Evolutionary conservation across 1,284 basidiomycete species (phyloP).

Genomic region (Ustanciosporium gigantosporum): DNA sequence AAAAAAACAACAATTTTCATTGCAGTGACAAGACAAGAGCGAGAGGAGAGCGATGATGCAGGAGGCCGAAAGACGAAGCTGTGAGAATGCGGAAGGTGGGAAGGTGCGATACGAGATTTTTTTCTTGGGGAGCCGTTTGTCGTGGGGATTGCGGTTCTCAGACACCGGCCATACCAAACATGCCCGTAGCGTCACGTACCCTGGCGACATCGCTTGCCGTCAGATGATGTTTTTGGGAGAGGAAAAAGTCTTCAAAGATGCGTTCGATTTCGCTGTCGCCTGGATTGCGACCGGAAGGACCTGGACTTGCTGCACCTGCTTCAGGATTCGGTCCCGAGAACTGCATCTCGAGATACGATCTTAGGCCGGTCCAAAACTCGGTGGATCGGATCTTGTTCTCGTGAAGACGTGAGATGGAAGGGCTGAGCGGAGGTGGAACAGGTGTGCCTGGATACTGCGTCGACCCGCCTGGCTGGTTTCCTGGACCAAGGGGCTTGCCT

Average conservation of each 20-base stretch:
- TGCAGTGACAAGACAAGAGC: too few relatives aligned
- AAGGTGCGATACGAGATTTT: too few relatives aligned
- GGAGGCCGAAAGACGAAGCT: too few relatives aligned
- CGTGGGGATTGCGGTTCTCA: conserved; percentile 10
- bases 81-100: too few relatives aligned
- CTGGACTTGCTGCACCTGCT: conserved; percentile 26
- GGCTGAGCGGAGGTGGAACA: conserved; percentile 20
- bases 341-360: conserved; percentile 47
- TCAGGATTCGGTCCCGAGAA: conserved; percentile 34
- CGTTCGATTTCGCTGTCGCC: conserved; percentile 56
- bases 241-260: conserved; percentile 59
- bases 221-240: conserved; percentile 53
- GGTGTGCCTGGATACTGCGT: conserved; percentile 27
- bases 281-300: conserved; percentile 15
- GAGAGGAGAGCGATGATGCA: too few relatives aligned
- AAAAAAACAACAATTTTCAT: too few relatives aligned
- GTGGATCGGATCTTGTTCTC: conserved; percentile 41
- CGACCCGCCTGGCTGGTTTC: conserved; percentile 15
- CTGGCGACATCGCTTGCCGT: conserved; percentile 54
- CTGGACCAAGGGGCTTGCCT: conserved; percentile 16
- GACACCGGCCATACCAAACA: conserved; percentile 54
- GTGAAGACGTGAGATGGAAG: conserved; percentile 52
- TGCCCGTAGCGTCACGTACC: conserved; percentile 53
- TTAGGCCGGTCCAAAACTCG: conserved; percentile 54
- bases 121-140: too few relatives aligned